phyloP scores from a whole-genome alignment of 202 grass and related monocot genomes.

The Zoysia matrella region DNA sequence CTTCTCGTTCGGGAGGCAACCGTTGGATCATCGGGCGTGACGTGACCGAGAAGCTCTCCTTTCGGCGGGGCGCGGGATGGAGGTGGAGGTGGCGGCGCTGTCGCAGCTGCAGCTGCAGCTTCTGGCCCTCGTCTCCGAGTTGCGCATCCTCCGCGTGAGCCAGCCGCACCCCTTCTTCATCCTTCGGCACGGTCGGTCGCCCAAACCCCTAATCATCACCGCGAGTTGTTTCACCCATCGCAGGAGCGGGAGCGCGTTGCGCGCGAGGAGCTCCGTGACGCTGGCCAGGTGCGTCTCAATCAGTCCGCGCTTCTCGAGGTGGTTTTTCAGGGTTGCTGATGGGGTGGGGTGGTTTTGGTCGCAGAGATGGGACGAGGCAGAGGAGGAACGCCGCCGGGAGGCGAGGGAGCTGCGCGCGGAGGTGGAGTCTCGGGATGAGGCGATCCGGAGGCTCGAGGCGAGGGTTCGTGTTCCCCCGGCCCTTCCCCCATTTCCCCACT shows the following conservation, averaged over 20 bases:
- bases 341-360: not conserved
- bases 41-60: not conserved
- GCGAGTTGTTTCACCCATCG: not conserved
- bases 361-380: slow-evolving; percentile 68
- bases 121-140: slow-evolving; percentile 59
- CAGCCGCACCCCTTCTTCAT: not conserved
- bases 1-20: not conserved
- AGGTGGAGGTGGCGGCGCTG: slow-evolving; percentile 59
- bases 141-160: slow-evolving; percentile 57
- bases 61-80: slow-evolving; percentile 37
- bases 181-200: not conserved
- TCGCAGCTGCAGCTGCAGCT: slow-evolving; percentile 83
- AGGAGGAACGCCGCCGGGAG: slow-evolving; percentile 64
- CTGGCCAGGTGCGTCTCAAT: not conserved
- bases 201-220: not conserved
- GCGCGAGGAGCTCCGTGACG: slow-evolving; percentile 4
- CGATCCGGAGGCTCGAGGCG: slow-evolving; percentile 56
- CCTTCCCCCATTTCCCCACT: not conserved
- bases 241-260: slow-evolving; percentile 1
- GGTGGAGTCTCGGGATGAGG: slow-evolving; percentile 57
- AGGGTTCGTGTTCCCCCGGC: slow-evolving; percentile 47
- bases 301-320: not conserved
- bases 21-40: slow-evolving; percentile 17
- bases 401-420: slow-evolving; percentile 54
- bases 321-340: not conserved